These are phyloP conservation scores for Neurospora sp. DNA, from an alignment of 495 filamentous ascomycete genomes.

Conservation along the genomic window DNA sequence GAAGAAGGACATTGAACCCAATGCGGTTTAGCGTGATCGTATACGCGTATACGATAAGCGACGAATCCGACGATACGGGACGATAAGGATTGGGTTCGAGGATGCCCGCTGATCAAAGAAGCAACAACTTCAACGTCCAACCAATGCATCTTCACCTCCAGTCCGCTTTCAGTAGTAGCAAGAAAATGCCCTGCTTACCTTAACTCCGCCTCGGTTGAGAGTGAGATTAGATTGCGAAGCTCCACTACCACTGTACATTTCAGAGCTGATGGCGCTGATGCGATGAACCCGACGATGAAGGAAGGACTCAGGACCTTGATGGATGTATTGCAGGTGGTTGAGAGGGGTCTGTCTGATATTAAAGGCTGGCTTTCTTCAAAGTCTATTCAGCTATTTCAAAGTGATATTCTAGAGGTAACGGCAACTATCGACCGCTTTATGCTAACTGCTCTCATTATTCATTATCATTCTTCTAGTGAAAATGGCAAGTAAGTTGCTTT, in stretches of 20 bases:
- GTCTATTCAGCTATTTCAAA: too few relatives aligned
- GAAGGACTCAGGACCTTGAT: not conserved
- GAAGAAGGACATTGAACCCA: not conserved
- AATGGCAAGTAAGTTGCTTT: not conserved
- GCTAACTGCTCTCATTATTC: not conserved
- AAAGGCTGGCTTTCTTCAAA: too few relatives aligned
- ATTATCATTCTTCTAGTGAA: not conserved
- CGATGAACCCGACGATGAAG: not conserved
- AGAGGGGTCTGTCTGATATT: too few relatives aligned
- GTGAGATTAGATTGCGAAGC: not conserved
- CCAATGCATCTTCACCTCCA: not conserved
- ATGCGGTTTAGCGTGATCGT: not conserved
- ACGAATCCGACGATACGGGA: not conserved
- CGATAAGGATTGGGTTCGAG: not conserved
- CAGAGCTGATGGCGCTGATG: not conserved
- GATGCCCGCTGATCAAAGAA: not conserved
- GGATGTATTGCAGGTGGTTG: too few relatives aligned
- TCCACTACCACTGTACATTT: not conserved
- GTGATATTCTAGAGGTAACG: too few relatives aligned
- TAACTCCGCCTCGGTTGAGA: not conserved
- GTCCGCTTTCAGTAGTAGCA: not conserved
- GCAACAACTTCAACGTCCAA: not conserved
- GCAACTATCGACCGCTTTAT: too few relatives aligned
- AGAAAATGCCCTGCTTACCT: not conserved
- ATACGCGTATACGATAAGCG: not conserved